These are phyloP conservation scores for Sporothrix pallida DNA, from an alignment of 2,329 filamentous ascomycete species.

Conservation along the genomic window DNA sequence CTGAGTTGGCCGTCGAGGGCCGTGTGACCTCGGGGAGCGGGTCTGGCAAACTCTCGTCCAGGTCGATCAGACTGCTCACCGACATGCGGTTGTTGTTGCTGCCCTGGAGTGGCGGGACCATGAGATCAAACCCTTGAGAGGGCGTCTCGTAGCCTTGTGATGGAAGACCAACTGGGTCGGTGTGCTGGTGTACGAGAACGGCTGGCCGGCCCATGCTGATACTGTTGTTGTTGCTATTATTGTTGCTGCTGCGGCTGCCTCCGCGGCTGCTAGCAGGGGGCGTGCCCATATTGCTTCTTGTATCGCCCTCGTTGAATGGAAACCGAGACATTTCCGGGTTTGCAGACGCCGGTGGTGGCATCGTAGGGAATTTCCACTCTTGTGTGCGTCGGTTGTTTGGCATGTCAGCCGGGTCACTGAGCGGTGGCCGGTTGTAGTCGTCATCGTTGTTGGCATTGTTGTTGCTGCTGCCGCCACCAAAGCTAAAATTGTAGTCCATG, in stretches of 20 bases:
- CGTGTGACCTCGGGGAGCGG: slow-evolving; percentile 57
- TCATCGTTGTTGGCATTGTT: slow-evolving; percentile 44
- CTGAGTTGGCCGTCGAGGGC: slow-evolving; percentile 66
- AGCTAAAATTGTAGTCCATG: slow-evolving; percentile 57
- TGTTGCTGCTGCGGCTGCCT: slow-evolving; percentile 28
- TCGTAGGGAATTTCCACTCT: slow-evolving; percentile 62
- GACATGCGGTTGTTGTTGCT: slow-evolving; percentile 44
- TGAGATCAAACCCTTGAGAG: slow-evolving; percentile 47
- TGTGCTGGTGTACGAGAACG: slow-evolving; percentile 51
- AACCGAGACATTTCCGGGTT: slow-evolving; percentile 56
- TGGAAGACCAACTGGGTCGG: slow-evolving; percentile 51
- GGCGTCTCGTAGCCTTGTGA: slow-evolving; percentile 49
- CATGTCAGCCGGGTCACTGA: slow-evolving; percentile 64
- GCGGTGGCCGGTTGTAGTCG: slow-evolving; percentile 57
- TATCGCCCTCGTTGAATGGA: slow-evolving; percentile 46
- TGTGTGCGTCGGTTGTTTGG: slow-evolving; percentile 49
- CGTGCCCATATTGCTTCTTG: slow-evolving; percentile 25
- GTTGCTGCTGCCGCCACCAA: slow-evolving; percentile 47
- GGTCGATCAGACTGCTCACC: slow-evolving; percentile 47
- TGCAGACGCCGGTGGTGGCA: slow-evolving; percentile 55
- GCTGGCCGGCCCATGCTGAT: slow-evolving; percentile 39
- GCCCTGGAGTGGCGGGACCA: slow-evolving; percentile 38
- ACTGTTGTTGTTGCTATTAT: slow-evolving; percentile 32
- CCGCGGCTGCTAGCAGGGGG: slow-evolving; percentile 27
- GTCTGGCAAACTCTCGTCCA: slow-evolving; percentile 50